Evolutionary conservation across 257 asterid genomes (phyloP).

Genomic region (Solanum neorickii): DNA sequence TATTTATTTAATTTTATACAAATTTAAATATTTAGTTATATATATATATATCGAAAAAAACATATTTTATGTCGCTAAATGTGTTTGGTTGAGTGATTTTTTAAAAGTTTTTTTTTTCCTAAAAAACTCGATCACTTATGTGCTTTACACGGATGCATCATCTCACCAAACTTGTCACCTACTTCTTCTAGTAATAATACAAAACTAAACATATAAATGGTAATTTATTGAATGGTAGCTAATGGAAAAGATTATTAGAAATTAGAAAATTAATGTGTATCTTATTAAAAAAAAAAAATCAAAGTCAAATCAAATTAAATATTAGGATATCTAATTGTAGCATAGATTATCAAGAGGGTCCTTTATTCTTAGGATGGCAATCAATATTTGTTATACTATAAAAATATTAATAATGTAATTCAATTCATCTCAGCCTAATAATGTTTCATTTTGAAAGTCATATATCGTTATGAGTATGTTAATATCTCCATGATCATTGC

Average conservation of each 20-base stretch:
- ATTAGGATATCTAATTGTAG: neutral
- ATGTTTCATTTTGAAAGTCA: neutral
- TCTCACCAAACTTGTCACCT: neutral
- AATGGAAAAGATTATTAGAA: neutral
- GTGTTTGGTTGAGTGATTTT: neutral
- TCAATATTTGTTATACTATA: neutral
- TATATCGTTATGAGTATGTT: neutral
- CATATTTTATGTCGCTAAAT: too few species aligned
- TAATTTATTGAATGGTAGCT: neutral
- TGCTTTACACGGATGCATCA: neutral
- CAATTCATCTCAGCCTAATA: neutral
- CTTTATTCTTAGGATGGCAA: neutral
- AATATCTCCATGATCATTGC: neutral
- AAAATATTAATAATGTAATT: neutral
- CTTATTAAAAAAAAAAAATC: too few species aligned
- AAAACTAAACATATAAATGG: neutral
- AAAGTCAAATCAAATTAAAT: too few species aligned
- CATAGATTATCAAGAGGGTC: neutral
- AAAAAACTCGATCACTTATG: neutral
- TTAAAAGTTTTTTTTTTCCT: neutral
- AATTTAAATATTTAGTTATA: too few species aligned
- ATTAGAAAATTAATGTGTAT: neutral
- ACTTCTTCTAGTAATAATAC: too few species aligned
- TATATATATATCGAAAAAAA: too few species aligned
- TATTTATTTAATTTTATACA: too few species aligned